A percentile compares a stretch with the other conserved stretches of the same genome.
Conservation (phyloP, 1,284 basidiomycete genomes). For the Ustilago bromivora region DNA sequence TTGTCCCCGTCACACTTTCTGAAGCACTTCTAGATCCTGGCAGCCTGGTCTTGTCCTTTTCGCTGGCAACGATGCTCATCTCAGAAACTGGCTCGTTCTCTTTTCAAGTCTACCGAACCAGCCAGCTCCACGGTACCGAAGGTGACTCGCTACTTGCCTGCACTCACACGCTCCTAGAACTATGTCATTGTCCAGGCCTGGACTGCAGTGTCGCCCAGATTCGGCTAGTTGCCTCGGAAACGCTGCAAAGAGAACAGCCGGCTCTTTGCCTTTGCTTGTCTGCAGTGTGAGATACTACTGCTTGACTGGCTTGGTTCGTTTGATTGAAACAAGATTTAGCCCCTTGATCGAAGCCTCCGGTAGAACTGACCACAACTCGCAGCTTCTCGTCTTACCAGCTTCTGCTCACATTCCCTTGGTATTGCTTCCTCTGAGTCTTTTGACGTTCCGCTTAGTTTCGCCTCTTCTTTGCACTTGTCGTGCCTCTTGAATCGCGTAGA, state of each 20-base stretch:
- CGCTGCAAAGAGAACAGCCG: background rate
- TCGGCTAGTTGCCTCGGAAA: background rate
- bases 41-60: background rate
- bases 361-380: background rate
- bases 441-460: constrained; percentile 7
- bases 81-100: background rate
- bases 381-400: background rate
- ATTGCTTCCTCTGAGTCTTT: background rate
- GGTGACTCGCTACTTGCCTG: background rate
- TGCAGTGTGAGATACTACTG: background rate
- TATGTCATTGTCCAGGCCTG: background rate
- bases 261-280: background rate
- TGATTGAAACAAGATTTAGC: background rate
- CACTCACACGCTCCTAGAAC: background rate
- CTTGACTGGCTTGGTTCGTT: background rate
- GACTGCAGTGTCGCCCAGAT: background rate
- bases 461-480: background rate
- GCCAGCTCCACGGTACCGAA: background rate
- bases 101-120: background rate
- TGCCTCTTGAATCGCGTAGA: background rate
- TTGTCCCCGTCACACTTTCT: background rate
- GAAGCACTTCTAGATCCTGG: background rate
- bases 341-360: background rate
- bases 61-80: background rate
- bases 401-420: background rate